Percentiles rank a stretch among this genome's conserved stretches.
Evolutionary conservation across 2,329 filamentous ascomycete genomes (phyloP).

Genomic region (Dactylellina cionopaga): DNA sequence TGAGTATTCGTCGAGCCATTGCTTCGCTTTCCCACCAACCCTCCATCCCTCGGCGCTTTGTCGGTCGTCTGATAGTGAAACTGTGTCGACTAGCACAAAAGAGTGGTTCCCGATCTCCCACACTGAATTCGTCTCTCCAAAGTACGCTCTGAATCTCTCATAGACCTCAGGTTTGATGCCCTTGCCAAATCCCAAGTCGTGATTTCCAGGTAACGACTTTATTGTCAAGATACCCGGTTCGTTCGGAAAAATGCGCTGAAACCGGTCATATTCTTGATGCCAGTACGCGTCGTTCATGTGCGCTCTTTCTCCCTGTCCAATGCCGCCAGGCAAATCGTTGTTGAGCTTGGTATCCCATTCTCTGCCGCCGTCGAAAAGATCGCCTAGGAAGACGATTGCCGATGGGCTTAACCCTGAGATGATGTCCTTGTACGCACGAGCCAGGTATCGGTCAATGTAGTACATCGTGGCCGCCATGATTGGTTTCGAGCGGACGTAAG

Average conservation of each 20-base stretch:
- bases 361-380: constrained; percentile 92
- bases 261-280: constrained; percentile 85
- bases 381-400: constrained; percentile 88
- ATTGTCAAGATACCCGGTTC: constrained; percentile 76
- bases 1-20: constrained; percentile 69
- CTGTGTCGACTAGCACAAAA: constrained; percentile 88
- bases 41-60: constrained; percentile 73
- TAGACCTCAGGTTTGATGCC: constrained; percentile 83
- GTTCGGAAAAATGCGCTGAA: constrained; percentile 83
- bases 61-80: constrained; percentile 83
- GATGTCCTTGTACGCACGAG: constrained; percentile 80
- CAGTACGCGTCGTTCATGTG: constrained; percentile 85
- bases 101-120: constrained; percentile 95
- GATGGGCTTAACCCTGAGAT: constrained; percentile 82
- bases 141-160: constrained; percentile 84
- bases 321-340: constrained; percentile 15
- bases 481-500: constrained; percentile 83
- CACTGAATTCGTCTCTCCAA: constrained; percentile 89
- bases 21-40: constrained; percentile 69
- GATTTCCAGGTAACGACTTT: constrained; percentile 88
- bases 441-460: constrained; percentile 90
- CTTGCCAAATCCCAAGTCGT: constrained; percentile 89
- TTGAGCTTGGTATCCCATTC: constrained; percentile 85
- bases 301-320: constrained; percentile 34
- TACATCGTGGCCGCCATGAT: constrained; percentile 70